Evolutionary conservation across 2,329 filamentous ascomycete genomes (phyloP).

Genomic region (Aspergillus eucalypticola): DNA sequence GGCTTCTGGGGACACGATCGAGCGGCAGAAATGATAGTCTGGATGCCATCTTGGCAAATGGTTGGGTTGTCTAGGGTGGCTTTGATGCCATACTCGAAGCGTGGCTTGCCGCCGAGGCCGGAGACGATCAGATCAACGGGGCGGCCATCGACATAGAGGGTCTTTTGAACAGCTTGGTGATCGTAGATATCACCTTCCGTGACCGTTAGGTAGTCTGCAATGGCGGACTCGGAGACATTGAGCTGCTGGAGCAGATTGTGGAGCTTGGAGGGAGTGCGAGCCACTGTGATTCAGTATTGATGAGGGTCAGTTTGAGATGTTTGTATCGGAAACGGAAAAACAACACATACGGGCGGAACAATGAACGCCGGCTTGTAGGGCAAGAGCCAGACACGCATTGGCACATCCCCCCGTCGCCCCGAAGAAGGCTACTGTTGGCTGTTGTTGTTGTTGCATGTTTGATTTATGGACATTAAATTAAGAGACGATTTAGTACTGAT

Average conservation of each 20-base stretch:
- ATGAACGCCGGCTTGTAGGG: slow-evolving; percentile 48
- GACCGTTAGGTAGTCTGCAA: slow-evolving; percentile 49
- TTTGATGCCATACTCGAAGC: slow-evolving; percentile 28
- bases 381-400: slow-evolving; percentile 44
- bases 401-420: slow-evolving; percentile 55
- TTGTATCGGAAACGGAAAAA: neutral
- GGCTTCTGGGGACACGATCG: slow-evolving; percentile 20
- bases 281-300: slow-evolving; percentile 32
- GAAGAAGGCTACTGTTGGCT: slow-evolving; percentile 51
- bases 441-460: neutral
- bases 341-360: slow-evolving; percentile 41
- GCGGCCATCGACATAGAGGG: slow-evolving; percentile 27
- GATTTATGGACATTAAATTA: neutral
- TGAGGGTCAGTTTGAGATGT: too few species aligned
- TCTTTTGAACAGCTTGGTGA: slow-evolving; percentile 40
- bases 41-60: slow-evolving; percentile 35
- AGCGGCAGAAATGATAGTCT: slow-evolving; percentile 28
- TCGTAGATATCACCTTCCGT: slow-evolving; percentile 51
- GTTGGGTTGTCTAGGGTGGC: slow-evolving; percentile 36
- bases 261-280: slow-evolving; percentile 54
- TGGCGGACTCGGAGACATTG: slow-evolving; percentile 36
- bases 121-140: slow-evolving; percentile 48
- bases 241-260: slow-evolving; percentile 43
- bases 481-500: neutral
- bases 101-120: slow-evolving; percentile 47